Conservation (phyloP, 345 rosid genomes). For the Acer negundo region DNA sequence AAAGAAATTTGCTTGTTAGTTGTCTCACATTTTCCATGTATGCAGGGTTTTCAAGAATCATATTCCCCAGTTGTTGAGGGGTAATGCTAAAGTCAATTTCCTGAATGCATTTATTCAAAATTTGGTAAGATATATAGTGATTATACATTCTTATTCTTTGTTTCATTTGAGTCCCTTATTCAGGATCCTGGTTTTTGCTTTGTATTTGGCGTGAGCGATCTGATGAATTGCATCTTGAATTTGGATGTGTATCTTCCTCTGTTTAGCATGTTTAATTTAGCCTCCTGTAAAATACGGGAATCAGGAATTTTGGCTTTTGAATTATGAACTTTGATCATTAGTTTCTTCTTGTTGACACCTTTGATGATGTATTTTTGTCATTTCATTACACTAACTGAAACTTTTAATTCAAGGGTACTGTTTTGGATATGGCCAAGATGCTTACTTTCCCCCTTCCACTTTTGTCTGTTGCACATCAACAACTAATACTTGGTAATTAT, state of each 20-base stretch:
- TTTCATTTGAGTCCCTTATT: background rate
- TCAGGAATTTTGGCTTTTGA: background rate
- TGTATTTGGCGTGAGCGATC: background rate
- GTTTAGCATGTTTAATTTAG: background rate
- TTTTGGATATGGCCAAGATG: slow-evolving; percentile 69
- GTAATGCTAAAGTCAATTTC: slow-evolving; percentile 45
- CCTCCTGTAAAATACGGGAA: background rate
- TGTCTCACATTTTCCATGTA: slow-evolving; percentile 3
- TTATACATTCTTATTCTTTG: slow-evolving; percentile 4
- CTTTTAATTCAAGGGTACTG: slow-evolving; percentile 54
- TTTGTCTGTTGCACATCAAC: slow-evolving; percentile 78
- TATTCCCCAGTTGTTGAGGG: slow-evolving; percentile 60
- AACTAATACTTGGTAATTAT: slow-evolving; percentile 67
- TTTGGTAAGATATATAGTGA: slow-evolving; percentile 49
- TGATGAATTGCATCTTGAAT: background rate
- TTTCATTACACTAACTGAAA: slow-evolving; percentile 22
- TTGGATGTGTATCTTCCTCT: background rate
- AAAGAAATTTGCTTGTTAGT: background rate
- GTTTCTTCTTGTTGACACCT: slow-evolving; percentile 5
- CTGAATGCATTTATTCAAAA: slow-evolving; percentile 56
- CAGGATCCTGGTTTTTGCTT: background rate
- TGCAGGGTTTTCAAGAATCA: slow-evolving; percentile 82
- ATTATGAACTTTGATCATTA: background rate
- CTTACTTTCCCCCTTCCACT: slow-evolving; percentile 83
- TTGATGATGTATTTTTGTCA: background rate